A percentile compares a stretch with the other conserved stretches of the same genome.
phyloP scores from a whole-genome alignment of 148 eudicot species.

The Rhododendron vialii region DNA sequence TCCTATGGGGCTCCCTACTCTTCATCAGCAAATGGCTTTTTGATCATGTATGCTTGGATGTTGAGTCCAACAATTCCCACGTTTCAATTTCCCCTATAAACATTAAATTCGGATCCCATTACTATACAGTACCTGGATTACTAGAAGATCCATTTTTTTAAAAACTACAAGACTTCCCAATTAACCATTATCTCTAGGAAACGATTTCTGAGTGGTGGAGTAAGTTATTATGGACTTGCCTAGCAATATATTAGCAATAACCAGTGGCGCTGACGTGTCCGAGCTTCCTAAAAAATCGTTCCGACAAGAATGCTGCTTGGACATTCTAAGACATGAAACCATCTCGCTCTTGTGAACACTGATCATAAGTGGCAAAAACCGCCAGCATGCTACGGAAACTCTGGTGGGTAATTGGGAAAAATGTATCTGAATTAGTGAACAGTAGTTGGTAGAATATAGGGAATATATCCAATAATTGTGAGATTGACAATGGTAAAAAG shows the following conservation, averaged over 20 bases:
- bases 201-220: background rate
- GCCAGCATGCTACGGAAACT: background rate
- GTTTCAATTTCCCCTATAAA: background rate
- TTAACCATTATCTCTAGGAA: background rate
- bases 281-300: too few relatives aligned
- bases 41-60: background rate
- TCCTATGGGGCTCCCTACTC: background rate
- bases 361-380: too few relatives aligned
- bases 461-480: background rate
- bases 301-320: too few relatives aligned
- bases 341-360: too few relatives aligned
- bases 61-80: background rate
- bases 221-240: background rate
- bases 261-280: background rate
- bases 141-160: background rate
- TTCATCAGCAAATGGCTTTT: background rate
- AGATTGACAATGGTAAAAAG: background rate
- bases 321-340: too few relatives aligned
- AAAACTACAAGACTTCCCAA: background rate
- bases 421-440: background rate
- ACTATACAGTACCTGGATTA: background rate
- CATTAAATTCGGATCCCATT: background rate
- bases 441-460: background rate
- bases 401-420: background rate
- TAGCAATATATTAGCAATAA: background rate